Evolutionary conservation across 1,284 basidiomycete genomes (phyloP).

Genomic region (Prillingera fragicola): DNA sequence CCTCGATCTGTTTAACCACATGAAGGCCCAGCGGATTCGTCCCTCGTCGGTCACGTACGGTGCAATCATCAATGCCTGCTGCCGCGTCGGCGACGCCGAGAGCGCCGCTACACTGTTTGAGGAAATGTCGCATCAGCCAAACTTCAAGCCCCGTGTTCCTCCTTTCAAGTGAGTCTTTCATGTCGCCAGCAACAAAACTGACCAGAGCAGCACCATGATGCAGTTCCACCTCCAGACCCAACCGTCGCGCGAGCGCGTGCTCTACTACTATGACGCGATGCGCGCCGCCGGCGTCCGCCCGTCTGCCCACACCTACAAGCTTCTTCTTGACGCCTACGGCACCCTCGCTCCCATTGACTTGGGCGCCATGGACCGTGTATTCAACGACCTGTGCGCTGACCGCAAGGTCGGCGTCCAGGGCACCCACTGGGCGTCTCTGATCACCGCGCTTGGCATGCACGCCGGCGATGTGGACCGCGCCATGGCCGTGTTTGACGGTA

Average conservation of each 20-base stretch:
- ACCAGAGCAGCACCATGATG: conserved; percentile 90
- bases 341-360: conserved; percentile 77
- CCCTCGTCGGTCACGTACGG: conserved; percentile 92
- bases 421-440: conserved; percentile 85
- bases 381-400: conserved; percentile 58
- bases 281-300: conserved; percentile 61
- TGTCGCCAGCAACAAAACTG: not conserved
- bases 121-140: conserved; percentile 70
- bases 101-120: conserved; percentile 77
- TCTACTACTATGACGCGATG: conserved; percentile 74
- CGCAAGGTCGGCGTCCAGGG: conserved; percentile 62
- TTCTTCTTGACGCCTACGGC: conserved; percentile 87
- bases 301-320: conserved; percentile 88
- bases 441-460: conserved; percentile 83
- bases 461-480: conserved; percentile 73
- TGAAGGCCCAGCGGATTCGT: conserved; percentile 55
- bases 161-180: conserved; percentile 56
- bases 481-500: conserved; percentile 70
- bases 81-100: conserved; percentile 80
- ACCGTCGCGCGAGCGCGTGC: conserved; percentile 70
- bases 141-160: conserved; percentile 83
- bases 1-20: conserved; percentile 76
- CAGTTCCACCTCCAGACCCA: conserved; percentile 88
- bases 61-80: conserved; percentile 85
- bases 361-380: conserved; percentile 67